Evolutionary conservation across 495 filamentous ascomycete species (phyloP), one percentile per base, ranked within the genome.

Genomic region (Elaphomyces granulatus): DNA sequence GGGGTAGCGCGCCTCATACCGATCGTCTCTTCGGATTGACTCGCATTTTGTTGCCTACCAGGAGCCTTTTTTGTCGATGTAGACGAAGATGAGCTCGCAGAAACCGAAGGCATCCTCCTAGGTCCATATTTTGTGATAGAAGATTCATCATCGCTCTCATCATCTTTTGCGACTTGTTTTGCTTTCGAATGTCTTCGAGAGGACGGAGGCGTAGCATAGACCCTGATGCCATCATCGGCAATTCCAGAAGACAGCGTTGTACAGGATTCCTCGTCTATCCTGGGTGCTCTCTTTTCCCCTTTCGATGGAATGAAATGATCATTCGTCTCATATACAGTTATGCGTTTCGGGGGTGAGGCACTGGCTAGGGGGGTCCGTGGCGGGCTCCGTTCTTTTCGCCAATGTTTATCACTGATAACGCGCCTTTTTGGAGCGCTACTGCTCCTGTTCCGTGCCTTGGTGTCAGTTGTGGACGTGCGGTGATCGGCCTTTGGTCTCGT

Each of bases 391-490:
- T 67, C 70, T 33, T 64, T 66, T 42, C 60, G 61, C 82, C 82
- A 88, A 45, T 88, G 78, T 30, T 77, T 75, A 57, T 88, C 83
- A 48, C 82, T 86, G 15, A 88, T 69, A 16, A 88, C 77, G 35
- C 82, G 70, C 63, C 85, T 88, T 48, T 77, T 75, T 4, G 83
- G 83, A 15, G 72, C 67, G 48, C 66, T 74, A 36, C 63, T 57
- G 45, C 67, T 70, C 46, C 62, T 56, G 38, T 55, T 55, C 32
- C 63, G 51, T 16, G 49, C 43, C 16, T 47, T 56, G 3, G 51
- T 43, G 17, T 53, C 50, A 36, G 45, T 38, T 34, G 45, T 45
- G 2, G 40, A 46, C 16, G 35, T 38, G 17, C 14, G 12, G 17
- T 30, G 16, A 3, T 4, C 34, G 15, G 26, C 21, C 10, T 17